Evolutionary conservation across 1,139 yeast genomes (phyloP).

Genomic region (Entelexis sorbosivorans): DNA sequence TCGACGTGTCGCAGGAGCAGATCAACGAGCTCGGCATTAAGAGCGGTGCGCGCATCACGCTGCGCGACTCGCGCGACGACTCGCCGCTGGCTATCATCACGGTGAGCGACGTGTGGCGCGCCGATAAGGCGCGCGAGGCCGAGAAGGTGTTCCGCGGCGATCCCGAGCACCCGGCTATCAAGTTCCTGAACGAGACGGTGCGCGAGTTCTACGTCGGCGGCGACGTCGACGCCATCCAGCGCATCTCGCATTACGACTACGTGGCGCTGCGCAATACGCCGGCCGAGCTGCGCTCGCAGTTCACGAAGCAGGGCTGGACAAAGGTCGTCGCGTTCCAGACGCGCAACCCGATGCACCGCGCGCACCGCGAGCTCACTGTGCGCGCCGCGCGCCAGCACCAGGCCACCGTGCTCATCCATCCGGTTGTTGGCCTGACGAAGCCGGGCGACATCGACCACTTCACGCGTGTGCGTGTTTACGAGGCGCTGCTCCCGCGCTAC

Average conservation of each 20-base stretch:
- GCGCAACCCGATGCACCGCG: slow-evolving; percentile 97
- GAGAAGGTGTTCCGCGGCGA: slow-evolving; percentile 83
- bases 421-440: slow-evolving; percentile 92
- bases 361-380: slow-evolving; percentile 90
- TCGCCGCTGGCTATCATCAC: slow-evolving; percentile 70
- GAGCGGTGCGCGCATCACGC: slow-evolving; percentile 55
- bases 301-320: slow-evolving; percentile 71
- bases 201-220: slow-evolving; percentile 88
- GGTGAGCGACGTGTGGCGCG: slow-evolving; percentile 66
- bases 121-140: slow-evolving; percentile 72
- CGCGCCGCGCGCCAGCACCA: slow-evolving; percentile 78
- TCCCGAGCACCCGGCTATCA: slow-evolving; percentile 90
- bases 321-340: slow-evolving; percentile 95
- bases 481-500: slow-evolving; percentile 79
- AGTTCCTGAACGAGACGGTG: slow-evolving; percentile 59
- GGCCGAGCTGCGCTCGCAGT: slow-evolving; percentile 76
- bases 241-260: slow-evolving; percentile 86
- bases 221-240: slow-evolving; percentile 64
- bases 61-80: slow-evolving; percentile 77
- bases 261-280: slow-evolving; percentile 83
- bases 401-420: slow-evolving; percentile 82
- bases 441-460: slow-evolving; percentile 98
- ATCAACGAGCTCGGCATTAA: slow-evolving; percentile 37
- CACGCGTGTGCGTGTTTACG: slow-evolving; percentile 91
- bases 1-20: slow-evolving; percentile 55